Percentiles rank a stretch among this genome's conserved stretches.
These are phyloP conservation scores for Sclerotinia borealis DNA, from an alignment of 2,329 filamentous ascomycete species.

Conservation along the genomic window DNA sequence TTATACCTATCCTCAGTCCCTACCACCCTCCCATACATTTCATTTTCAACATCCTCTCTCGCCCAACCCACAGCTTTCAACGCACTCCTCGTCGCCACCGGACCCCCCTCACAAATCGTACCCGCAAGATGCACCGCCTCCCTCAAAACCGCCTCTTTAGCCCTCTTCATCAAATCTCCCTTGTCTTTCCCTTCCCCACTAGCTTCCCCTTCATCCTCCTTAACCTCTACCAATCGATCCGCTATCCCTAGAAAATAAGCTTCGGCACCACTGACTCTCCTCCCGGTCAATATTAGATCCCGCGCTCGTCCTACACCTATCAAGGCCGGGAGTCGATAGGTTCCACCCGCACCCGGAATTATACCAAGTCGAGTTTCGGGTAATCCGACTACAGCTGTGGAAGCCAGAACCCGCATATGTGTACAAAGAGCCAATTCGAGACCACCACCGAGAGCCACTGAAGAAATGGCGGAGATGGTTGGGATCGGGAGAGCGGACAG, in stretches of 20 bases:
- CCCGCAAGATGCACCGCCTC: constrained; percentile 73
- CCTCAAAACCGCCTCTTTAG: constrained; percentile 62
- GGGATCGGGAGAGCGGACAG: constrained; percentile 76
- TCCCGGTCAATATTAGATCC: constrained; percentile 83
- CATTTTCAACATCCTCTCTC: constrained; percentile 73
- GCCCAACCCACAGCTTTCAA: constrained; percentile 71
- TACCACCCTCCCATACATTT: constrained; percentile 78
- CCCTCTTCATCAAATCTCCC: constrained; percentile 46
- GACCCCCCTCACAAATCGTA: constrained; percentile 86
- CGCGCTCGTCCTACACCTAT: constrained; percentile 78
- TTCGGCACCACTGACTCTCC: constrained; percentile 76
- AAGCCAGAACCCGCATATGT: constrained; percentile 80
- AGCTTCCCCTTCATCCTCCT: constrained; percentile 41
- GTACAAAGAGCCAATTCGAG: constrained; percentile 89
- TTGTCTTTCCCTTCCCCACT: constrained; percentile 31
- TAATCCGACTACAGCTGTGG: constrained; percentile 70
- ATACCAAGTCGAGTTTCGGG: constrained; percentile 92
- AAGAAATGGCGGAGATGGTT: constrained; percentile 82
- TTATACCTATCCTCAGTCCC: constrained; percentile 81
- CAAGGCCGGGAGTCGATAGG: constrained; percentile 75
- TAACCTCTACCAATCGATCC: constrained; percentile 77
- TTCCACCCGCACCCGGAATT: constrained; percentile 90
- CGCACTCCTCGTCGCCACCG: constrained; percentile 73
- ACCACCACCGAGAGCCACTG: constrained; percentile 82
- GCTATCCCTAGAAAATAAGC: constrained; percentile 88